Conservation (phyloP, 139 green algal species). For the Desmodesmus armatus region DNA sequence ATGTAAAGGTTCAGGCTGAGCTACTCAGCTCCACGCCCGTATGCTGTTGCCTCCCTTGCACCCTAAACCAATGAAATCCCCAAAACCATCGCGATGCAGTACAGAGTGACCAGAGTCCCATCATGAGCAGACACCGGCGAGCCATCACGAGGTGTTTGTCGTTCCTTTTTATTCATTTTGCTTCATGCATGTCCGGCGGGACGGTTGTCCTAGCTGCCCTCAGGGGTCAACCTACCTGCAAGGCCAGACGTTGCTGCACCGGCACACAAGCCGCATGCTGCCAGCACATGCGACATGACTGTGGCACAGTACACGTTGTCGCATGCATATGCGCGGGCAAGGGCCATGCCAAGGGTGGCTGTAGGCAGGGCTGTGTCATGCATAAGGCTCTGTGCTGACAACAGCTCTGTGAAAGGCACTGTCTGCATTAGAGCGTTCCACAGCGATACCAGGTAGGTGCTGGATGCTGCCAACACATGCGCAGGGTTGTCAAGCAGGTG, state of each 20-base stretch:
- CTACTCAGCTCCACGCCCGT: background rate
- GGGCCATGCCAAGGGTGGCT: no score
- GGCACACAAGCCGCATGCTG: background rate
- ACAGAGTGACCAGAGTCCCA: no score
- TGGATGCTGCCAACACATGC: background rate
- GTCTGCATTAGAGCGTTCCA: background rate
- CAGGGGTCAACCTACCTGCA: no score
- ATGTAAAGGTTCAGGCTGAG: no score
- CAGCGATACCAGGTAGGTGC: background rate
- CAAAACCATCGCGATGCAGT: background rate
- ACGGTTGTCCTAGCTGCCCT: background rate
- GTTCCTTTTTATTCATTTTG: no score
- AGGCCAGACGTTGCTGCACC: no score
- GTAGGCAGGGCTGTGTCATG: background rate
- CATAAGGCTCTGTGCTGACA: background rate
- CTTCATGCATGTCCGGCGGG: background rate
- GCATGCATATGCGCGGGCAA: no score
- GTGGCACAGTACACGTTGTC: background rate
- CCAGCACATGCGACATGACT: background rate
- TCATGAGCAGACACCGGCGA: no score
- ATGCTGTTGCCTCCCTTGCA: background rate
- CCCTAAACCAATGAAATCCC: no score
- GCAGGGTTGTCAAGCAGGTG: background rate
- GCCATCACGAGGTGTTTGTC: no score
- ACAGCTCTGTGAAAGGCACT: background rate